Conservation (phyloP, 2,329 filamentous ascomycete genomes). For the Lecanicillium sp. region DNA sequence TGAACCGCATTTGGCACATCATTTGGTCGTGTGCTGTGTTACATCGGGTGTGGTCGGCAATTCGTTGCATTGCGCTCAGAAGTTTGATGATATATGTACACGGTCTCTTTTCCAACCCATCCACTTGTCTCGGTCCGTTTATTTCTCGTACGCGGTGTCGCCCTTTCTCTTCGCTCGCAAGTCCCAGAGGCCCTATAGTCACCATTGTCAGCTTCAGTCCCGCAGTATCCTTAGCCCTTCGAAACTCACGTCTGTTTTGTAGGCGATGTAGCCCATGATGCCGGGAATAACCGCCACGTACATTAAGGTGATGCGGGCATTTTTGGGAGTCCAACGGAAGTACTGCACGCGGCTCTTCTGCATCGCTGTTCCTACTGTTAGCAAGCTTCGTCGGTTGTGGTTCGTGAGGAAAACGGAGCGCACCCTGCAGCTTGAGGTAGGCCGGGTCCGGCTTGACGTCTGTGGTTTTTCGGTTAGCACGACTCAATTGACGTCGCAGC, state of each 20-base stretch:
- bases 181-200: constrained; percentile 71
- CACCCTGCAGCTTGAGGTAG: constrained; percentile 35
- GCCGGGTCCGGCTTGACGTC: constrained; percentile 38
- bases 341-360: constrained; percentile 80
- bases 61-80: constrained; percentile 1
- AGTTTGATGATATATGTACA: constrained; percentile 36
- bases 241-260: constrained; percentile 77
- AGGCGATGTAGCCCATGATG: constrained; percentile 65
- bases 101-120: constrained; percentile 14
- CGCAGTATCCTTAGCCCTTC: neutral
- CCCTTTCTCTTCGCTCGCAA: constrained; percentile 83
- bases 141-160: constrained; percentile 79
- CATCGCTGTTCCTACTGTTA: constrained; percentile 57
- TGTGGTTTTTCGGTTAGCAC: constrained; percentile 24
- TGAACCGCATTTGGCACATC: too few species aligned
- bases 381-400: constrained; percentile 13
- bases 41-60: neutral
- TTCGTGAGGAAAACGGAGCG: constrained; percentile 22
- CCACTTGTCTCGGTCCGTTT: constrained; percentile 21
- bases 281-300: constrained; percentile 70
- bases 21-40: neutral
- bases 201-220: constrained; percentile 19
- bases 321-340: constrained; percentile 88
- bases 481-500: neutral
- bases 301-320: constrained; percentile 70